Percentiles rank a stretch among this genome's conserved stretches.
These are phyloP conservation scores for Phlebiopsis flavidoalba DNA, from an alignment of 768 basidiomycete genomes.

Conservation along the genomic window DNA sequence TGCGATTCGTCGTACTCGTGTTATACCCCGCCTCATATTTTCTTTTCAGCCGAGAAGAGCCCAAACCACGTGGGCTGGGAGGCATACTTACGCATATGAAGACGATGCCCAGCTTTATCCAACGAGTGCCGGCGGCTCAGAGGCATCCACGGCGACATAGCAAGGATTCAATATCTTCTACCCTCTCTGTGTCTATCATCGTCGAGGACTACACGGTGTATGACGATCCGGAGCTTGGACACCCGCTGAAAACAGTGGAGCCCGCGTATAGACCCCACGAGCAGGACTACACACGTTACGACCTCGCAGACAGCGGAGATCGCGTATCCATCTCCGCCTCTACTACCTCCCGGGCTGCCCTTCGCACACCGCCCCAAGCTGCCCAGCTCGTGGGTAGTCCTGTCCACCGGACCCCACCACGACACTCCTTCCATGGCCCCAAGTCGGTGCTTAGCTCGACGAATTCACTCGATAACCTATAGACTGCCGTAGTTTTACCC, in stretches of 20 bases:
- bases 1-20: background rate
- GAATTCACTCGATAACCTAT: background rate
- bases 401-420: background rate
- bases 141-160: too few relatives aligned
- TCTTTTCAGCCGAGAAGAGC: too few relatives aligned
- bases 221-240: background rate
- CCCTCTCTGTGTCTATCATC: background rate
- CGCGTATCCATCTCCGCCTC: background rate
- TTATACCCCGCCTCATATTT: background rate
- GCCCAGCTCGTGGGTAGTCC: background rate
- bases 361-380: background rate
- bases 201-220: background rate
- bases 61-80: background rate
- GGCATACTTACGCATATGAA: background rate
- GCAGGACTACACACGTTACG: background rate
- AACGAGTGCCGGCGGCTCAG: background rate
- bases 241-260: too few relatives aligned
- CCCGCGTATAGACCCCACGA: background rate
- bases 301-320: background rate
- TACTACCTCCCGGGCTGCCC: background rate
- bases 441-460: background rate
- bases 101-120: constrained; percentile 1
- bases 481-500: background rate
- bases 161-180: background rate
- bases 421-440: constrained; percentile 1